Conservation (phyloP, 2,329 filamentous ascomycete species). For the Aureobasidium vineae region DNA sequence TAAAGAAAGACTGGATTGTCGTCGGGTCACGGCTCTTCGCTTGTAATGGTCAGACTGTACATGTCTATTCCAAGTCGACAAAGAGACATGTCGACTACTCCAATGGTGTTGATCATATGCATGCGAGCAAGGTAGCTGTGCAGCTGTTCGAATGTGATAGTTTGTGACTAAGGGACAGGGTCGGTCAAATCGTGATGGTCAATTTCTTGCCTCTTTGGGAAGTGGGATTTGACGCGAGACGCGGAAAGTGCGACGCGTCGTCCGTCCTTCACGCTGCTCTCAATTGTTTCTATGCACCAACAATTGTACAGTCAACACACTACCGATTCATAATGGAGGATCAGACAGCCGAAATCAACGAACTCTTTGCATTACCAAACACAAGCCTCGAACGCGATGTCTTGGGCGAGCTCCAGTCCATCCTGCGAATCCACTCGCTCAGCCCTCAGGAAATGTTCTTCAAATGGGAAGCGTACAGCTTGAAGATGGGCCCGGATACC, state of each 20-base stretch:
- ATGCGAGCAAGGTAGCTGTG: no score
- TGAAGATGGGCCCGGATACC: slow-evolving; percentile 86
- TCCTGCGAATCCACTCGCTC: slow-evolving; percentile 78
- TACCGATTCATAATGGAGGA: slow-evolving; percentile 49
- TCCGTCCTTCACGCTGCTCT: not conserved
- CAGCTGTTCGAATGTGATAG: no score
- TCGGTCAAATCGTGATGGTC: not conserved
- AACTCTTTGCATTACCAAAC: slow-evolving; percentile 56
- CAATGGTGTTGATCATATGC: no score
- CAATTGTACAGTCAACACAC: not conserved
- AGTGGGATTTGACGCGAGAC: not conserved
- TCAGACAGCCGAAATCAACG: slow-evolving; percentile 50
- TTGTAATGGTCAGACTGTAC: no score
- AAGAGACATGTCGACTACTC: no score
- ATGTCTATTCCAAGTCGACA: no score
- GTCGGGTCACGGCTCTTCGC: not conserved
- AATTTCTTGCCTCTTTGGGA: not conserved
- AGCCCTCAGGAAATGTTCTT: slow-evolving; percentile 85
- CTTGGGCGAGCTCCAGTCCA: slow-evolving; percentile 76
- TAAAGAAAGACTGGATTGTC: not conserved
- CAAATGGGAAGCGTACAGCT: slow-evolving; percentile 98
- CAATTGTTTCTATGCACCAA: not conserved
- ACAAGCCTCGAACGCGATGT: slow-evolving; percentile 70
- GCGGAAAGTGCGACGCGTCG: not conserved
- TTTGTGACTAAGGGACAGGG: not conserved